Base-by-base conservation (phyloP, 176 grass and related monocot species). In the Cenchrus fungigraminus region DNA sequence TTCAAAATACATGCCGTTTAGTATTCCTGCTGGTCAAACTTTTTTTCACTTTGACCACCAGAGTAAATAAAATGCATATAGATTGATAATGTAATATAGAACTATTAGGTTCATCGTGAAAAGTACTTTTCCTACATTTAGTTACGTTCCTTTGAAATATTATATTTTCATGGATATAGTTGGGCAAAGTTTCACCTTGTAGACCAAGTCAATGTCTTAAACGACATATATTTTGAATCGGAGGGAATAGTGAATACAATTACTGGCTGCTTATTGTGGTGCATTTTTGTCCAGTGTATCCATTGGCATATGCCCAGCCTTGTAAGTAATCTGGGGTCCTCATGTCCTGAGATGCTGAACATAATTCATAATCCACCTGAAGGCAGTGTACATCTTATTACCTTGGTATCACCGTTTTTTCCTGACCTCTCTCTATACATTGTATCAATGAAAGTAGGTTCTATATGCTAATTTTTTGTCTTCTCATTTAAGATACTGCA, bases 361-460 rank as follows among this genome's bases (percentile, higher is more conserved):
- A 92, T 99, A 67, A 97, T 99, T 89, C 90, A 93, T 89, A 87
- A 91, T 88, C 92, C 90, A 88, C 92, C 97, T 69, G 94, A 99
- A 91, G 97, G 97, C 86, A 94, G 94, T 77, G 94, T 97, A 90
- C 86, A 91, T 73, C 97, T 99, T 78, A 73, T 97, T 85, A 94
- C 89, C 67, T 80, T 99, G 94, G 97, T 99, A 95, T 82, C 74
- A 71, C 50, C 52, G 67, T 85, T 79, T 65, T 88, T 86, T 53
- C 81, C 34, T 82, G 43, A 63, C 69, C 64, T 61, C 29, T 77
- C 49, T 78, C 53, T 87, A 12, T 74, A 29, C 34, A 88, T 43
- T 79, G 71, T 89, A 54, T 54, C 15, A 17, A 55, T 79, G 37
- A 19, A 45, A 51, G 68, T 79, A 77, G 76, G 6, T 76, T 83